Base-by-base conservation (phyloP, 768 basidiomycete species). In the Panaeolus cyanescens region DNA sequence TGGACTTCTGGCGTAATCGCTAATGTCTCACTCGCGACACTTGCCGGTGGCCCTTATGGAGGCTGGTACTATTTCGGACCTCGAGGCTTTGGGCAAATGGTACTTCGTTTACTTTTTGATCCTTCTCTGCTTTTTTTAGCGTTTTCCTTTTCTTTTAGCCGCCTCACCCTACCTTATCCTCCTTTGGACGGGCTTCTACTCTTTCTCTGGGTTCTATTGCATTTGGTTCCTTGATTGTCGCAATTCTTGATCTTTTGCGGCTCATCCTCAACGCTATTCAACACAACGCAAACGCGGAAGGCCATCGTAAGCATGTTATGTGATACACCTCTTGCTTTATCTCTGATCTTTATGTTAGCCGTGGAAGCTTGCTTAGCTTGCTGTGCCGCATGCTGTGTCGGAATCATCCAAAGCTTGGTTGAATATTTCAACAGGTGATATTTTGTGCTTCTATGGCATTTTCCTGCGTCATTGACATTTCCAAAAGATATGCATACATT, bases 51-150 rank as follows among this genome's bases (percentile, higher is more conserved):
- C 28, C 85, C 87, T 3, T 91, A 85, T 65, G 90, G 89, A 42
- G 78, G 81, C 36, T 90, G 92, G 91, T 93, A 93, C 71, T 94
- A 94, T 75, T 93, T 92, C 67, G 92, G 93, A 5, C 90, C 91
- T 10, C 80, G 82, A 19, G 82, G 83, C 2, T 75, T 83, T 60
- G 87, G 88, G 12, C 73, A 84, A 59, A 88, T 90, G 88, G 86
- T 86, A 65, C 60, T 28, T 55, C 54, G 69, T 30, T 45, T 50
- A 50, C 40, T 42, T 19, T 8, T 5, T 45, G n/a, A 22, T 50
- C 7, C 4, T 8, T 56, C 30, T 54, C n/a, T n/a, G n/a, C n/a
- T 17, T 62, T 58, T 61, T 60, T 36, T 19, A 56, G 19, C 34
- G 40, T 34, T 58, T n/a, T 28, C 34, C 17, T 28, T 15, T 5